These are phyloP conservation scores for Lipomyces yamadae DNA, from an alignment of 805 yeast genomes.

Conservation along the genomic window DNA sequence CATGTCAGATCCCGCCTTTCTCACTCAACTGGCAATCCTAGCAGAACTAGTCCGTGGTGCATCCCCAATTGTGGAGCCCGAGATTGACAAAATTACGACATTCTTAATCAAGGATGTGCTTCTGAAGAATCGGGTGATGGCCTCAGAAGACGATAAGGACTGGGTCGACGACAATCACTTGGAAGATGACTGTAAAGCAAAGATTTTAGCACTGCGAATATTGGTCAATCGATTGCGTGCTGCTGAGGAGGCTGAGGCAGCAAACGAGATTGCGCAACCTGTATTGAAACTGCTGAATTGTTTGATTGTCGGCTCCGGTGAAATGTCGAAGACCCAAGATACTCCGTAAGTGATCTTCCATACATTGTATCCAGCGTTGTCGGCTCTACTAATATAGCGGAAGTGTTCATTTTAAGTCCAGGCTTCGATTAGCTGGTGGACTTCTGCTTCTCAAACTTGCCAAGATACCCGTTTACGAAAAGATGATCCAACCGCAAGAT, in stretches of 20 bases:
- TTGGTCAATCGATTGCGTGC: constrained; percentile 63
- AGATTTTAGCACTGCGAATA: constrained; percentile 58
- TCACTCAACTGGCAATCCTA: constrained; percentile 63
- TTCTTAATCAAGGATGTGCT: constrained; percentile 66
- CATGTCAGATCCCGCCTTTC: constrained; percentile 48
- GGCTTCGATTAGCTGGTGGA: constrained; percentile 72
- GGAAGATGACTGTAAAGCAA: constrained; percentile 52
- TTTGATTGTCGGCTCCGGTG: constrained; percentile 77
- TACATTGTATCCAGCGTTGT: not conserved
- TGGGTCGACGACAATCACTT: constrained; percentile 58
- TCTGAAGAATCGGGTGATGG: constrained; percentile 52
- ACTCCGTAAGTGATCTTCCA: constrained; percentile 56
- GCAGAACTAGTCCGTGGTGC: constrained; percentile 61
- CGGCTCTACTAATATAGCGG: not conserved
- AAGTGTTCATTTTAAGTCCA: constrained; percentile 55
- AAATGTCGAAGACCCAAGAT: constrained; percentile 49
- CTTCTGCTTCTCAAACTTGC: constrained; percentile 66
- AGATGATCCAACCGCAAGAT: constrained; percentile 57
- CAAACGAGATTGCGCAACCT: constrained; percentile 58
- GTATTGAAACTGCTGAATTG: constrained; percentile 69
- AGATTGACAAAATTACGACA: constrained; percentile 63
- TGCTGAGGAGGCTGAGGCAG: constrained; percentile 47
- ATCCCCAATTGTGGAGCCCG: constrained; percentile 56
- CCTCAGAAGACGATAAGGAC: constrained; percentile 43
- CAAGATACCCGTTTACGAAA: constrained; percentile 56